A percentile compares a stretch with the other conserved stretches of the same genome.
phyloP scores from a whole-genome alignment of 1,284 basidiomycete genomes.

The Psilocybe mexicana region DNA sequence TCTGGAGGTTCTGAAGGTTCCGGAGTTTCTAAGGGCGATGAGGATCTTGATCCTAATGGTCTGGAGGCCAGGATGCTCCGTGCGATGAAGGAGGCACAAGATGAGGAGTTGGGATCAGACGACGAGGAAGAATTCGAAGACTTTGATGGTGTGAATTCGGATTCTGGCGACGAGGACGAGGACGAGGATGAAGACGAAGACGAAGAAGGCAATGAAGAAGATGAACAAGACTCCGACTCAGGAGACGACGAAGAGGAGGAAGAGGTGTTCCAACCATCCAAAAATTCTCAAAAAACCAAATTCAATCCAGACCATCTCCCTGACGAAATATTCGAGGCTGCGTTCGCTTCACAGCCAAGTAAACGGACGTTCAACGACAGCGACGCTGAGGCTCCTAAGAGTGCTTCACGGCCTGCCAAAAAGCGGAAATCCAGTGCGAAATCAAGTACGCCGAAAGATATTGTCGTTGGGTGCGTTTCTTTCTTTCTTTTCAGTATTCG shows the following conservation, averaged over 20 bases:
- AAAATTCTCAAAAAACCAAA: constrained; percentile 14
- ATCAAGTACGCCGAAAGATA: constrained; percentile 20
- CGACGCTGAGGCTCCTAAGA: neutral
- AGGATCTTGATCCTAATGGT: constrained; percentile 17
- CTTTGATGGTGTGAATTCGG: constrained; percentile 8
- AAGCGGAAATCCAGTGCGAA: constrained; percentile 16
- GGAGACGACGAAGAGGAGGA: constrained; percentile 26
- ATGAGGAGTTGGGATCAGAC: constrained; percentile 24
- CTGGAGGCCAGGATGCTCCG: constrained; percentile 37
- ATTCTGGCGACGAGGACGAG: constrained; percentile 8
- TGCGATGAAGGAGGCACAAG: constrained; percentile 43
- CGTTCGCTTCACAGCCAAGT: constrained; percentile 37
- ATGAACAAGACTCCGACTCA: constrained; percentile 4
- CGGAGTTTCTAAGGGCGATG: neutral
- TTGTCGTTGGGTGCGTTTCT: constrained; percentile 25
- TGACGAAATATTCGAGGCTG: constrained; percentile 49
- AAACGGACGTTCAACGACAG: constrained; percentile 14
- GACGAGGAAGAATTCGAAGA: constrained; percentile 15
- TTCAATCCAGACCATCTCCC: constrained; percentile 42
- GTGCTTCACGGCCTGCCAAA: constrained; percentile 8
- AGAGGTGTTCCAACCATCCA: constrained; percentile 13
- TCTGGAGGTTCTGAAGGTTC: neutral
- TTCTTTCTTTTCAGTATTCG: neutral
- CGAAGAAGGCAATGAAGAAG: neutral
- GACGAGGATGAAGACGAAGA: neutral